Base-by-base conservation (phyloP, 805 yeast species). In the Kuraishia hungarica region DNA sequence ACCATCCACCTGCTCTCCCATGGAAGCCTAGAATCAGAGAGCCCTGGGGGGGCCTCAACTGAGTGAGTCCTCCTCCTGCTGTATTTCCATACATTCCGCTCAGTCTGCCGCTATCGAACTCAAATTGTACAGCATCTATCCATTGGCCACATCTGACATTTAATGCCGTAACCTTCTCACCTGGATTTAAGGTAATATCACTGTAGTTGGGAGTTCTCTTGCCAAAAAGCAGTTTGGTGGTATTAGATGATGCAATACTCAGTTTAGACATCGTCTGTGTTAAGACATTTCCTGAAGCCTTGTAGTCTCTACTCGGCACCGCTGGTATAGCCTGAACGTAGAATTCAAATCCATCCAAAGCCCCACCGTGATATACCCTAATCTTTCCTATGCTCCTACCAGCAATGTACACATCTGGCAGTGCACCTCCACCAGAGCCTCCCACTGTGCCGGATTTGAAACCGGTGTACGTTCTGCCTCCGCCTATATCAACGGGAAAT, bases 81-180 rank as follows among this genome's bases (percentile, higher is more conserved):
- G 71, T 65, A 52, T 87, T 87, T 15, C 97, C 97, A 60, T 73
- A 79, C 76, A 81, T 69, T 1, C 75, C 76, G 47, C 86, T 79
- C 1, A 72, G 62, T 57, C 83, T 73, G 1, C 86, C 87, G 2
- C 65, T 64, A 55, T 71, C 73, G 2, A 96, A 87, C 20, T 83
- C 74, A 39, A 94, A 72, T 64, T 88, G 94, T 22, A 89, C 72
- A 1, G 86, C 97, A 73, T 94, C 98, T 4, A 94, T 74, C 97
- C 98, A 94, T 1, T 77, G 83, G 11, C 98, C 98, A 48, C 82
- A 75, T 59, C 96, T 76, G 51, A 90, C 71, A 49, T 78, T 75
- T 54, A 92, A 72, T 24, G 85, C 86, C 2, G 74, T 66, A 7
- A 93, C 72, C 10, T 60, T 56, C 64, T 93, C 97, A 51, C 83